Evolutionary conservation across 2,329 filamentous ascomycete genomes (phyloP).

Genomic region (Colletotrichum destructivum): DNA sequence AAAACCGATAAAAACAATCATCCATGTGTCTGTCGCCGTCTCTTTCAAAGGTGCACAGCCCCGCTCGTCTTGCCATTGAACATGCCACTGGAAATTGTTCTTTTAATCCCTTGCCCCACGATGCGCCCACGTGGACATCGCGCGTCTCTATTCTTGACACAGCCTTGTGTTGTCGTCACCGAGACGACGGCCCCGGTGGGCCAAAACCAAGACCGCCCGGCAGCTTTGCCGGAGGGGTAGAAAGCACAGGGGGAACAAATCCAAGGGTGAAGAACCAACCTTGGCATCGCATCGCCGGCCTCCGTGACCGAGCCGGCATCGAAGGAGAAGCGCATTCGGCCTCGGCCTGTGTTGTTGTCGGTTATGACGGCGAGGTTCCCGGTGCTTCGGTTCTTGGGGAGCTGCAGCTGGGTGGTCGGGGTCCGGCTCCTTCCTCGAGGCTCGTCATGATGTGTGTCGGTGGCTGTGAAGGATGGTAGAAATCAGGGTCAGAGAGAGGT

Average conservation of each 20-base stretch:
- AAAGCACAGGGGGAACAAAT: conserved; percentile 1
- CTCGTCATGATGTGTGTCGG: conserved; percentile 56
- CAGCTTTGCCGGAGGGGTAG: conserved; percentile 9
- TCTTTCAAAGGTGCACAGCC: conserved; percentile 3
- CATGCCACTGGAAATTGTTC: conserved; percentile 8
- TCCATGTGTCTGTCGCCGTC: background rate
- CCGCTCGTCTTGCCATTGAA: background rate
- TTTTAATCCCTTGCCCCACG: background rate
- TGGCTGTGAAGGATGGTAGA: conserved; percentile 54
- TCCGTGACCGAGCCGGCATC: conserved; percentile 74
- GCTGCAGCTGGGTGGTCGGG: conserved; percentile 63
- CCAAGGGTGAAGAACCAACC: conserved; percentile 63
- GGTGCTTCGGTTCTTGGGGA: conserved; percentile 78
- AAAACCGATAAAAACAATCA: background rate
- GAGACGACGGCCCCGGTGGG: conserved; percentile 10
- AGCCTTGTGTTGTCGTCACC: background rate
- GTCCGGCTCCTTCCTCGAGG: conserved; percentile 60
- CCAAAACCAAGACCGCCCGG: background rate
- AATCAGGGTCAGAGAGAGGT: conserved; percentile 32
- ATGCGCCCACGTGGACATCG: conserved; percentile 24
- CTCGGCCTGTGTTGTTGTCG: conserved; percentile 67
- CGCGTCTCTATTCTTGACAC: background rate
- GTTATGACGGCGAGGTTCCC: conserved; percentile 68
- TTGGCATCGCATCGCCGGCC: conserved; percentile 75
- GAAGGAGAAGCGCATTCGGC: conserved; percentile 81